A percentile compares a stretch with the other conserved stretches of the same genome.
Evolutionary conservation across 2,329 filamentous ascomycete genomes (phyloP).

Genomic region (Aaosphaeria arxii): DNA sequence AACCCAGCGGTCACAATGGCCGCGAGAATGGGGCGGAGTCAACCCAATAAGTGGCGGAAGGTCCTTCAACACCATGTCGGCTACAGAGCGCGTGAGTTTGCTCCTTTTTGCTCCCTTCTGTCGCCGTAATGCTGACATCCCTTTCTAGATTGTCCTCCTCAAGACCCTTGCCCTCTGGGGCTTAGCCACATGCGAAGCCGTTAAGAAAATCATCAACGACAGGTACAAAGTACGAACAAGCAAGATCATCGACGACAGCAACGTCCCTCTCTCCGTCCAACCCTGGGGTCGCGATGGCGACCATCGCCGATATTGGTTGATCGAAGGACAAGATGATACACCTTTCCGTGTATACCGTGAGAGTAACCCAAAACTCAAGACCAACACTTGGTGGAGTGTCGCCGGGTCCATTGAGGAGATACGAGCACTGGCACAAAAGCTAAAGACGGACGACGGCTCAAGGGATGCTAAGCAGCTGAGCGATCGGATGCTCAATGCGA

Average conservation of each 20-base stretch:
- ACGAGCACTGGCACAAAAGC: conserved; percentile 68
- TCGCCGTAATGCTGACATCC: conserved; percentile 14
- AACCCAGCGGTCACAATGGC: conserved; percentile 85
- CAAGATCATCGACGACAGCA: conserved; percentile 74
- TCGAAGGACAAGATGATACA: conserved; percentile 93
- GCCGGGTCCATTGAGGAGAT: conserved; percentile 89
- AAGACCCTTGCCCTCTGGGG: conserved; percentile 85
- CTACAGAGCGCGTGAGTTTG: conserved; percentile 70
- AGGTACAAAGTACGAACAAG: conserved; percentile 66
- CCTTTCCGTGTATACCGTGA: conserved; percentile 92
- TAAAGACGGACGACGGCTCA: conserved; percentile 73
- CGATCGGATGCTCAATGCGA: conserved; percentile 71
- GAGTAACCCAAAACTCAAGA: conserved; percentile 74
- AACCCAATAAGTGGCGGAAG: conserved; percentile 79
- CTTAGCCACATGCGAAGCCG: conserved; percentile 78
- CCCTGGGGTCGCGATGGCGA: conserved; percentile 88
- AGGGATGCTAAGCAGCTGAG: conserved; percentile 77
- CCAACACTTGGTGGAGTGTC: conserved; percentile 88
- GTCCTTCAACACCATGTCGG: conserved; percentile 78
- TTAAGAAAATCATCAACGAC: conserved; percentile 79
- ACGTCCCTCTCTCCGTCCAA: conserved; percentile 85
- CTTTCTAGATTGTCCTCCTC: conserved; percentile 70
- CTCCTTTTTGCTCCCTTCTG: conserved; percentile 1
- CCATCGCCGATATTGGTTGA: conserved; percentile 87
- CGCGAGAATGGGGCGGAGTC: conserved; percentile 73